Conservation (phyloP, 1,139 yeast genomes). For the Pichia sorboxylosa region DNA sequence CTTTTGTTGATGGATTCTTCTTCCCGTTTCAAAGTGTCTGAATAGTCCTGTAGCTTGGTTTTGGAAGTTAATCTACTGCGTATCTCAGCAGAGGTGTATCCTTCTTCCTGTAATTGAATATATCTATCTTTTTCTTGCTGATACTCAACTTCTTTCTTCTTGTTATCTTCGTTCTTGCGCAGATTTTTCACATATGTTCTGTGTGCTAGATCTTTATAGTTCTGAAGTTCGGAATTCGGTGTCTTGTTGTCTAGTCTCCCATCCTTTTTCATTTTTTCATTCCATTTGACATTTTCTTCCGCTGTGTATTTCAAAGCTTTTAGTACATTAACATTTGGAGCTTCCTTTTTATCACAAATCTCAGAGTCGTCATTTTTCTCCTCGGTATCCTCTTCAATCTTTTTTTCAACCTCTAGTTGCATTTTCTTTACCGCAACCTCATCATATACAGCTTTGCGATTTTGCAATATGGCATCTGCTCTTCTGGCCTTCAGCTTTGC, state of each 20-base stretch:
- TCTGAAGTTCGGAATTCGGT: slow-evolving; percentile 24
- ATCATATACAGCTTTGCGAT: slow-evolving; percentile 9
- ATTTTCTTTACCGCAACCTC: slow-evolving; percentile 8
- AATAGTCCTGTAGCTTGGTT: slow-evolving; percentile 4
- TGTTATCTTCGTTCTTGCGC: slow-evolving; percentile 19
- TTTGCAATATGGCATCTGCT: slow-evolving; percentile 5
- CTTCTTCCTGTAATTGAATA: slow-evolving; percentile 15
- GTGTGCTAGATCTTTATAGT: slow-evolving; percentile 43
- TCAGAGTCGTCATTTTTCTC: slow-evolving; percentile 25
- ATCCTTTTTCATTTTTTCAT: slow-evolving; percentile 28
- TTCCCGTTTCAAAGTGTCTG: slow-evolving; percentile 6
- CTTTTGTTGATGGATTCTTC: slow-evolving; percentile 8
- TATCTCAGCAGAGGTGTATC: slow-evolving; percentile 19
- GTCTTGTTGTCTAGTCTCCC: slow-evolving; percentile 15
- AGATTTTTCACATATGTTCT: slow-evolving; percentile 41
- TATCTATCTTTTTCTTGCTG: slow-evolving; percentile 24
- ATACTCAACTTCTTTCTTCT: slow-evolving; percentile 28
- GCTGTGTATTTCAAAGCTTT: slow-evolving; percentile 47
- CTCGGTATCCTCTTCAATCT: slow-evolving; percentile 14
- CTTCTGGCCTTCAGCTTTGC: slow-evolving; percentile 4
- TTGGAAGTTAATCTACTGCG: slow-evolving; percentile 17
- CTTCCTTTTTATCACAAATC: slow-evolving; percentile 30
- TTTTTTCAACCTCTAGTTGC: not conserved
- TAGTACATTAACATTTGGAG: slow-evolving; percentile 32
- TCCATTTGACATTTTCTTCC: slow-evolving; percentile 62